Base-by-base conservation (phyloP, 768 basidiomycete species). In the Lentinula lateritia region DNA sequence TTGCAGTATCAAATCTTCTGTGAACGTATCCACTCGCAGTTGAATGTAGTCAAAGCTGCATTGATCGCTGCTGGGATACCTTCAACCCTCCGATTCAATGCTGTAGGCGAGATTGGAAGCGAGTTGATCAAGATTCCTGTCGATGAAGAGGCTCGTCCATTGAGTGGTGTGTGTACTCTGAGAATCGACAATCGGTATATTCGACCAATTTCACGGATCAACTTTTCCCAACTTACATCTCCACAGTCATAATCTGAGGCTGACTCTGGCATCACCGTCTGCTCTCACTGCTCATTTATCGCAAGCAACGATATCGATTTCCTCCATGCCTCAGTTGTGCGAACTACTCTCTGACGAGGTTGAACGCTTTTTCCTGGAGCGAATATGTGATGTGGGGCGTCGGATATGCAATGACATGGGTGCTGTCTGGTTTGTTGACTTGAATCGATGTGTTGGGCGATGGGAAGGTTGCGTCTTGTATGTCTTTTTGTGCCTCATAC, bases 381-480 rank as follows among this genome's bases (percentile, higher is more conserved):
- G 86, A 62, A 86, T 93, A 59, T 88, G 89, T 65, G 85, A 84
- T 62, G 73, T 88, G 28, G 91, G 91, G 6, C 76, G 74, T 18
- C 79, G 78, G 54, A 69, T 83, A 7, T 81, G 80, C 56, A 76
- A 79, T 39, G 71, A 78, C 35, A 75, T 82, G 13, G 85, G 85
- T 50, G 87, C 86, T 13, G 86, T 84, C 2, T 93, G 91, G 91
- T 89, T 93, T 64, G 84, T 92, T 28, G 91, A 93, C 66, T 69
- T 83, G 50, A 80, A 88, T 59, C 83, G 84, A 61, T 86, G 86
- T 48, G 82, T 93, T 23, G 91, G 89, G 6, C 79, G 89, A 67
- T 92, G 91, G 90, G 90, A 92, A 65, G 88, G 89, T 3, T 86
- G 83, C 64, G 84, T 87, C 18, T 64, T 92, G 91, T 92, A 67